Percentiles rank a stretch among this genome's conserved stretches.
Conservation (phyloP, 75 land plant species). For the Pinus taeda region DNA sequence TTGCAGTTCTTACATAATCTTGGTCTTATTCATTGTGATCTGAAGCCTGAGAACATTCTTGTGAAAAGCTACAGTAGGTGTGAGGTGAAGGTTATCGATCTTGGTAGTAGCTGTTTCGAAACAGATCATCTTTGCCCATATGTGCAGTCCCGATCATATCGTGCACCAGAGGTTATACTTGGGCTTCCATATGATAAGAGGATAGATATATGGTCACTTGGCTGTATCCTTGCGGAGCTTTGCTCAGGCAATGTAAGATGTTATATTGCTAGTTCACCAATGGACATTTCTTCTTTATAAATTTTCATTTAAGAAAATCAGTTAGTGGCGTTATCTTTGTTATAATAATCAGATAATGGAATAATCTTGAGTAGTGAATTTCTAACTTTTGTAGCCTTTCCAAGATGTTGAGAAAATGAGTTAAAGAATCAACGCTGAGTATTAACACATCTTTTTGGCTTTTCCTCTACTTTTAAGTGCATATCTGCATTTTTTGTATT, state of each 20-base stretch:
- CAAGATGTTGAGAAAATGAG: too few relatives aligned
- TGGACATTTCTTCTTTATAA: conserved; percentile 1
- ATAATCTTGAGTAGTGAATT: too few relatives aligned
- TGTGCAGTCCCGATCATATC: conserved; percentile 12
- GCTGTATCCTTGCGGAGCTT: conserved; percentile 17
- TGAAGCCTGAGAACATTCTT: conserved; percentile 17
- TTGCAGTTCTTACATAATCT: conserved; percentile 15
- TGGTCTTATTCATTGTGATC: conserved; percentile 16
- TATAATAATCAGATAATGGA: too few relatives aligned
- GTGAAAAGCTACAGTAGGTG: conserved; percentile 19
- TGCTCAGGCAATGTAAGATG: conserved; percentile 19
- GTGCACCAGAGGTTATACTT: conserved; percentile 16
- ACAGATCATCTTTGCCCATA: conserved; percentile 20
- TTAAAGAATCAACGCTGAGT: too few relatives aligned
- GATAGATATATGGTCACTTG: conserved; percentile 15
- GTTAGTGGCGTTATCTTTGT: too few relatives aligned
- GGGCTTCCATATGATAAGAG: conserved; percentile 18
- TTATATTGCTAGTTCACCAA: background rate
- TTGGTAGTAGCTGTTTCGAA: conserved; percentile 16
- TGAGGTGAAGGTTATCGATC: conserved; percentile 18
- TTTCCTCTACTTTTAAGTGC: too few relatives aligned
- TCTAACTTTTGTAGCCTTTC: too few relatives aligned
- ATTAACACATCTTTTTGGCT: too few relatives aligned
- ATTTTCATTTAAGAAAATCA: too few relatives aligned
- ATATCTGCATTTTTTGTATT: too few relatives aligned